Evolutionary conservation across 768 basidiomycete genomes (phyloP).

Genomic region (Kwoniella botswanensis): DNA sequence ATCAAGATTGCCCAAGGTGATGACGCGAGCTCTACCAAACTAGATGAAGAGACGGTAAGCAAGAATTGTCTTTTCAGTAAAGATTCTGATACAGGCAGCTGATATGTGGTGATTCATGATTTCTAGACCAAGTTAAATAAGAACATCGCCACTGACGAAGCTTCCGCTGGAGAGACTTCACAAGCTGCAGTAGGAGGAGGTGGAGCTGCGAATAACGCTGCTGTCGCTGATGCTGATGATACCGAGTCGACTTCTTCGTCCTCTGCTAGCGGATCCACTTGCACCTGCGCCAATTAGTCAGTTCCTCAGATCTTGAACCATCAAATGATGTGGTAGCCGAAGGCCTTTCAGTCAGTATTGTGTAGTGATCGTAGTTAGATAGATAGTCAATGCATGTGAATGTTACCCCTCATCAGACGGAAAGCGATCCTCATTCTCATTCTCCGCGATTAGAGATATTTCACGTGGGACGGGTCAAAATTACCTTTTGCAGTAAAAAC

Average conservation of each 20-base stretch:
- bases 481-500: not conserved
- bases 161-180: constrained; percentile 12
- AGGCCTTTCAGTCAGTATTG: not conserved
- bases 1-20: constrained; percentile 29
- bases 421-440: no score
- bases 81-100: not conserved
- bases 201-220: not conserved
- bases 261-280: not conserved
- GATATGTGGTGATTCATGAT: not conserved
- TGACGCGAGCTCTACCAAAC: constrained; percentile 8
- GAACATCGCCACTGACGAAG: constrained; percentile 23
- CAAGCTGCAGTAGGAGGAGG: constrained; percentile 9
- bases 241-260: not conserved
- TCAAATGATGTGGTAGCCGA: not conserved
- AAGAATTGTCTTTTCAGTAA: no score
- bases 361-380: not conserved
- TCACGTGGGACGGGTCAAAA: not conserved
- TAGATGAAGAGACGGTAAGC: constrained; percentile 22
- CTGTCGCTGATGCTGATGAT: constrained; percentile 1
- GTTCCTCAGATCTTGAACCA: not conserved
- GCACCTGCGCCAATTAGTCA: constrained; percentile 4
- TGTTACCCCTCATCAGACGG: no score
- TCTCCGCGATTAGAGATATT: not conserved
- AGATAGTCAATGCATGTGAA: not conserved
- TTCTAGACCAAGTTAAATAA: constrained; percentile 19